Evolutionary conservation across 805 yeast species (phyloP), one percentile per base, ranked within the genome.

Genomic region (Schwanniomyces yamadae): DNA sequence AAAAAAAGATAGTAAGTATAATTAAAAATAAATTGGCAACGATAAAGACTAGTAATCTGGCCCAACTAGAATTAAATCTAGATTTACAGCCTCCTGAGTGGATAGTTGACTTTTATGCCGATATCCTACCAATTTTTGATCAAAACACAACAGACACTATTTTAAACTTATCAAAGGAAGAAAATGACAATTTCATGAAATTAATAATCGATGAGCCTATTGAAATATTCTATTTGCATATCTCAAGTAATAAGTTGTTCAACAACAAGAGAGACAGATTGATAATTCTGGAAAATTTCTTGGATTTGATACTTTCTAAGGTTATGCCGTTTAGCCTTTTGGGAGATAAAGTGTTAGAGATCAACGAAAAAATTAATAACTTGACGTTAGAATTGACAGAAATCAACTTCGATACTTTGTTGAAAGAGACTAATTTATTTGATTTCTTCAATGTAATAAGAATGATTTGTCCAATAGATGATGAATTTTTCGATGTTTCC

Each of bases 21-120:
- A 44, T 66, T 5, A 42, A 47, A 6, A 57, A 56, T 36, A 50
- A 59, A 16, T 49, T 68, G 20, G 56, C 56, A n/a, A 53, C 68
- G 1, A 57, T 66, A 7, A 43, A 41, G 23, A 50, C 52, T 17
- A 62, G 68, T 21, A 66, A 62, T 39, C 62, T 51, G 59, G 71
- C 72, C 3, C 61, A 62, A 34, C 45, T 66, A 14, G 72, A 66
- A 25, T 60, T 50, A 50, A 66, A 65, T 34, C 72, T 71, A 19
- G 86, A 86, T 41, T 63, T 85, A 15, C 76, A 82, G 41, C 80
- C 95, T 4, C 96, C 97, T 0, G 95, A 85, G 41, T 90, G 95
- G 89, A 61, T 85, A 15, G 65, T 75, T 32, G 82, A 77, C n/a
- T 79, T 82, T 46, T 71, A 83, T 31, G 63, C 77, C 0, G 82